phyloP scores from a whole-genome alignment of 305 asterid genomes.

The Petunia hybrid region DNA sequence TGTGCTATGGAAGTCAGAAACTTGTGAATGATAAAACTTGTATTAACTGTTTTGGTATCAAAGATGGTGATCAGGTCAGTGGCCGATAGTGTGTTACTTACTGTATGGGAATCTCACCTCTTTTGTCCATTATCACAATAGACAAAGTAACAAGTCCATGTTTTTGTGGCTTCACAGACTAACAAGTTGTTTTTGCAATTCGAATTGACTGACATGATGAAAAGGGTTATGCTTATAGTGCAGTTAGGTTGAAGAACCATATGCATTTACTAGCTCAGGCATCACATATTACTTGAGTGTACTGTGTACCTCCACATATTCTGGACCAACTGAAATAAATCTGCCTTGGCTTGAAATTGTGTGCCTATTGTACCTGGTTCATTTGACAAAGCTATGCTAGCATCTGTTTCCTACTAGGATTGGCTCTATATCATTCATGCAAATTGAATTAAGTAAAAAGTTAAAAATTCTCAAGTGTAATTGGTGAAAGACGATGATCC shows the following conservation, averaged over 20 bases:
- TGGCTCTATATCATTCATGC: neutral
- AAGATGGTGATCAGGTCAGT: slow-evolving; percentile 76
- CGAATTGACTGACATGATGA: neutral
- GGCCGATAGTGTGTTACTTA: neutral
- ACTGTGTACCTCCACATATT: neutral
- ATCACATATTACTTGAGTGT: neutral
- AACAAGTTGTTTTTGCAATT: neutral
- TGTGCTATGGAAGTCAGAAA: slow-evolving; percentile 58
- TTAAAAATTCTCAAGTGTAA: neutral
- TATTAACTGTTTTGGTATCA: slow-evolving; percentile 59
- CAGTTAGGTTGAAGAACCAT: neutral
- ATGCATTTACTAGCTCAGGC: neutral
- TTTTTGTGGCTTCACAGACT: neutral
- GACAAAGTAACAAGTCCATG: neutral
- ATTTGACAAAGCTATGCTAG: slow-evolving; percentile 3
- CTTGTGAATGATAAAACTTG: slow-evolving; percentile 54
- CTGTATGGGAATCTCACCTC: neutral
- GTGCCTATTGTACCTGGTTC: neutral
- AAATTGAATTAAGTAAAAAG: neutral
- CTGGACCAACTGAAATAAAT: neutral
- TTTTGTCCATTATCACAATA: neutral
- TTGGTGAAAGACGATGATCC: neutral
- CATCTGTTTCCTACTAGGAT: neutral
- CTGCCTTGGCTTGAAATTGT: neutral
- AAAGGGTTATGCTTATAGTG: neutral